Evolutionary conservation across 2,329 filamentous ascomycete species (phyloP).

Genomic region (Gliomastix tumulicola): DNA sequence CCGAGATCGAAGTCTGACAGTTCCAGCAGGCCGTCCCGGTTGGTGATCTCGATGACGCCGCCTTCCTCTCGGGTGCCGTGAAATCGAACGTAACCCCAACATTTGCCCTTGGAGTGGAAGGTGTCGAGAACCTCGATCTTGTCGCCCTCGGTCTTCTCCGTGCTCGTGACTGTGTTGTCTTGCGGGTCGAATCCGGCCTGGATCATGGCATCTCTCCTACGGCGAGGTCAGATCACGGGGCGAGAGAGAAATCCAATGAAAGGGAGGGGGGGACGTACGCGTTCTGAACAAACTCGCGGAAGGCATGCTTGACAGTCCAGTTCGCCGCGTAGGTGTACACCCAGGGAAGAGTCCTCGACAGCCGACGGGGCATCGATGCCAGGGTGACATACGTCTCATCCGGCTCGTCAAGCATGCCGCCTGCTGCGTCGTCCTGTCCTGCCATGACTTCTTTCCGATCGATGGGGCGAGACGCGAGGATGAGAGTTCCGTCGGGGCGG

Average conservation of each 20-base stretch:
- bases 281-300: not conserved
- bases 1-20: not conserved
- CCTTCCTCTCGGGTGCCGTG: not conserved
- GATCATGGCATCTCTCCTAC: not conserved
- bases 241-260: not conserved
- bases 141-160: not conserved
- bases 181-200: not conserved
- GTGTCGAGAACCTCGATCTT: no score
- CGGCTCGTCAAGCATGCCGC: no score
- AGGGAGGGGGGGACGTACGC: not conserved
- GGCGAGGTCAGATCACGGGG: not conserved
- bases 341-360: no score
- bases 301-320: not conserved
- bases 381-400: no score
- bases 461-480: no score
- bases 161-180: not conserved
- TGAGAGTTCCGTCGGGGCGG: no score
- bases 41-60: not conserved
- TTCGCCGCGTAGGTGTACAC: not conserved
- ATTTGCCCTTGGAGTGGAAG: no score
- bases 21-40: not conserved
- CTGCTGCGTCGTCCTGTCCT: no score
- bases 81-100: not conserved
- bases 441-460: no score
- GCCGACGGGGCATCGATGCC: no score